These are phyloP conservation scores for Heracleum sosnowskyi DNA, from an alignment of 129 eudicot species.

Conservation along the genomic window DNA sequence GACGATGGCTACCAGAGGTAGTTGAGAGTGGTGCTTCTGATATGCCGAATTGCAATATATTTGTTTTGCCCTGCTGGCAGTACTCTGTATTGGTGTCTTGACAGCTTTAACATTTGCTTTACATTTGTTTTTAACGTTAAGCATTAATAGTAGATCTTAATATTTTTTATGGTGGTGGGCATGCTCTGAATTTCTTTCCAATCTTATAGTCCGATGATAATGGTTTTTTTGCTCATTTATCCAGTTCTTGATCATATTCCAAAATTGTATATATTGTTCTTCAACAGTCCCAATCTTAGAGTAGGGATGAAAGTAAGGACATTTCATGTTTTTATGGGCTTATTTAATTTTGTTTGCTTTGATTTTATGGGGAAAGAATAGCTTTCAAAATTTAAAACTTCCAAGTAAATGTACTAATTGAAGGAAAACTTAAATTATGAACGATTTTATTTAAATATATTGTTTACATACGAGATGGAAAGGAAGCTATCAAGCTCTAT, in stretches of 20 bases:
- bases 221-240: too few species aligned
- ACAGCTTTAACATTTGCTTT: not conserved
- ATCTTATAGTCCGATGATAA: too few species aligned
- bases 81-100: conserved; percentile 1
- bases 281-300: too few species aligned
- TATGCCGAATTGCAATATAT: not conserved
- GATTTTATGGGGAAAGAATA: not conserved
- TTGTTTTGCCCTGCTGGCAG: not conserved
- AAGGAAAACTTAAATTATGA: too few species aligned
- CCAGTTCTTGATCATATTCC: not conserved
- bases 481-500: too few species aligned
- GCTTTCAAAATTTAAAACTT: too few species aligned
- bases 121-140: not conserved
- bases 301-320: not conserved
- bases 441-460: too few species aligned
- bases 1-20: not conserved
- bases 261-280: too few species aligned
- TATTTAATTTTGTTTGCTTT: not conserved
- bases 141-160: not conserved
- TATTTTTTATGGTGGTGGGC: not conserved
- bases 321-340: not conserved
- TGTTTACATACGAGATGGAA: too few species aligned
- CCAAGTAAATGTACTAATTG: too few species aligned
- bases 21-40: not conserved
- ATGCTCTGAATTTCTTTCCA: not conserved